Base-by-base conservation (phyloP, 2,329 filamentous ascomycete species). In the Cladophialophora immunda region DNA sequence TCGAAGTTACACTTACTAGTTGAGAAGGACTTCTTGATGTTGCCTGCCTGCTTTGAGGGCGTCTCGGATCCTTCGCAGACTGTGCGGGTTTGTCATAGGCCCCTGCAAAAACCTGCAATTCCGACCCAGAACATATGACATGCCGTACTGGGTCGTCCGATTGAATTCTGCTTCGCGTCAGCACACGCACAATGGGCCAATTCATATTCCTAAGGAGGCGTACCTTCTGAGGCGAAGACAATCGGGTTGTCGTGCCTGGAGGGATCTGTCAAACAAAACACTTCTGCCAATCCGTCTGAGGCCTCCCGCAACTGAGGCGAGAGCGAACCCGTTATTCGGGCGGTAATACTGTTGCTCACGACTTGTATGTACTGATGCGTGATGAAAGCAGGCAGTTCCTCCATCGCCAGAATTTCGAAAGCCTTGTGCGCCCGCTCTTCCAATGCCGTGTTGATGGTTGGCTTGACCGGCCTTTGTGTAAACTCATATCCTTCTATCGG, bases 31-130 rank as follows among this genome's bases (percentile, higher is more conserved):
- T 73, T 94, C 92, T 62, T 85, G 90, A 70, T 90, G 87, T 72
- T 93, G 91, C 71, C 86, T 84, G n/a, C 89, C 89, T 1, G 83
- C 85, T 7, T 82, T 76, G 11, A 90, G 78, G 30, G 87, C 88
- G 47, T 90, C 85, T 34, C 85, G 82, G 11, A 94, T 81, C 61
- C 92, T 83, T 62, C 82, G 78, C 0, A 91, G 82, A 58, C 88
- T 90, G 68, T 85, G 83, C 0, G 81, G 82, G 70, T 90, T 90
- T 5, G 91, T 93, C 72, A 86, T 86, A 0, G 90, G 90, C 0
- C 92, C 91, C 76, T 93, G 91, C 1, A 94, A 84, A 73, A 94
- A 93, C 7, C 91, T 87, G 72, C 91, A 93, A 70, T 94, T 94
- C 34, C 90, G 87, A 0, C 91, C 91, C 19, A 94, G 85, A 2